Conservation (phyloP, 768 basidiomycete species). For the Boletus tylopilopsis region DNA sequence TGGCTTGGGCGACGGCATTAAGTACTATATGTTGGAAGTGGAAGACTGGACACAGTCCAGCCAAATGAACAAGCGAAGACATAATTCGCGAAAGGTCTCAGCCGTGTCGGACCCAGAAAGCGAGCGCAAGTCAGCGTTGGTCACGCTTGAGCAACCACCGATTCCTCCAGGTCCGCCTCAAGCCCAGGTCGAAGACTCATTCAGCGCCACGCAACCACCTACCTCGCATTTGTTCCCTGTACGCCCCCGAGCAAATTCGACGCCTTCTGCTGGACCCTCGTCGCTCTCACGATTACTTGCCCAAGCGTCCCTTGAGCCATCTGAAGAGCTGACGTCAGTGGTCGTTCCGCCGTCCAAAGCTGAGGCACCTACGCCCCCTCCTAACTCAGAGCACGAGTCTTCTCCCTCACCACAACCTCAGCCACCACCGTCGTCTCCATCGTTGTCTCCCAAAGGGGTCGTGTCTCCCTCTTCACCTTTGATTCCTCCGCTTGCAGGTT, state of each 20-base stretch:
- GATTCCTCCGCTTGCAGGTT: conserved; percentile 29
- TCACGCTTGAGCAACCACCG: conserved; percentile 12
- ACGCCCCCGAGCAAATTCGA: conserved; percentile 62
- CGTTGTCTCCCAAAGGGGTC: conserved; percentile 2
- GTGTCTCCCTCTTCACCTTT: conserved; percentile 4
- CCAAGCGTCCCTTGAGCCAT: conserved; percentile 50
- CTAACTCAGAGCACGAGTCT: neutral
- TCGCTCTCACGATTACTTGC: conserved; percentile 77
- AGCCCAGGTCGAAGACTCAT: conserved; percentile 70
- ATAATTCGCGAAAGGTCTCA: conserved; percentile 48
- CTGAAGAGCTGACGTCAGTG: conserved; percentile 32
- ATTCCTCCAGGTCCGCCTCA: conserved; percentile 59
- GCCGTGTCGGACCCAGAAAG: conserved; percentile 37
- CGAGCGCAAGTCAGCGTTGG: conserved; percentile 29
- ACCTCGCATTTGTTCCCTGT: conserved; percentile 64
- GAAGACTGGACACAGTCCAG: conserved; percentile 88
- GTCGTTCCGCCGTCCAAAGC: conserved; percentile 26
- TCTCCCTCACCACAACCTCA: conserved; percentile 33
- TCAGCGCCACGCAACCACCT: conserved; percentile 60
- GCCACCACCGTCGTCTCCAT: conserved; percentile 26
- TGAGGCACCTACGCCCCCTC: conserved; percentile 31
- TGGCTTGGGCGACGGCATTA: conserved; percentile 81
- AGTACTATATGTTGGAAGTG: conserved; percentile 91
- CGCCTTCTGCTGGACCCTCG: conserved; percentile 68
- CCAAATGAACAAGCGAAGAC: conserved; percentile 55